Conservation (phyloP, 2,329 filamentous ascomycete genomes). For the Sporothrix brunneoviolacea region DNA sequence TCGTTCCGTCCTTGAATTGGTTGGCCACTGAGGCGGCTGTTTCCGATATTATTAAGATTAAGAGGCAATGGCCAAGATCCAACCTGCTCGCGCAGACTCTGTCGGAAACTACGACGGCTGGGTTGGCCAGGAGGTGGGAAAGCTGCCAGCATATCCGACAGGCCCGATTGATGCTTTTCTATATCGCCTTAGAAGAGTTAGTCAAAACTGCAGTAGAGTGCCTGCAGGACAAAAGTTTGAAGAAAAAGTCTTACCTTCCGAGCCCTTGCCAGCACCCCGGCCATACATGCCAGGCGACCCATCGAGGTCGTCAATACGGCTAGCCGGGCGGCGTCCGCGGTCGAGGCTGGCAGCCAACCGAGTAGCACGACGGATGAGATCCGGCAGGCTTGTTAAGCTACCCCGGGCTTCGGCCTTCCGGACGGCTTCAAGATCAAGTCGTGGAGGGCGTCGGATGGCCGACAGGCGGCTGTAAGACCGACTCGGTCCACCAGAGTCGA, state of each 20-base stretch:
- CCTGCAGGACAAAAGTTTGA: too few relatives aligned
- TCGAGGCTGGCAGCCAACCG: slow-evolving; percentile 82
- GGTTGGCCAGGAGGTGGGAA: slow-evolving; percentile 56
- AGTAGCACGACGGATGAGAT: slow-evolving; percentile 84
- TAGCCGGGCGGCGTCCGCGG: slow-evolving; percentile 61
- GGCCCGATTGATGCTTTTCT: slow-evolving; percentile 43
- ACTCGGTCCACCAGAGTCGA: slow-evolving; percentile 9
- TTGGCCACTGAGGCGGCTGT: slow-evolving; percentile 15
- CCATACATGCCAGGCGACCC: slow-evolving; percentile 39
- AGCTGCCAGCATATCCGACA: slow-evolving; percentile 60
- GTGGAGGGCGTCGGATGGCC: slow-evolving; percentile 59
- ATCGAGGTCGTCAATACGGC: slow-evolving; percentile 47
- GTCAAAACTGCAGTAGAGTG: too few relatives aligned
- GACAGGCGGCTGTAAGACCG: slow-evolving; percentile 42
- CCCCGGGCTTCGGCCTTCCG: slow-evolving; percentile 75
- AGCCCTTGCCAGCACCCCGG: slow-evolving; percentile 32
- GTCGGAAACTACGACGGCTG: slow-evolving; percentile 33
- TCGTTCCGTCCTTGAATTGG: slow-evolving; percentile 13
- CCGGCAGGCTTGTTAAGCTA: slow-evolving; percentile 84
- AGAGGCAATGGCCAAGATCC: slow-evolving; percentile 45
- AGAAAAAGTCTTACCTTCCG: slow-evolving; percentile 28
- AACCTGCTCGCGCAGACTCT: slow-evolving; percentile 42
- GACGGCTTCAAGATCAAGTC: slow-evolving; percentile 75
- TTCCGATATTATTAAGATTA: slow-evolving; percentile 19
- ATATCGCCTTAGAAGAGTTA: slow-evolving; percentile 23